Base-by-base conservation (phyloP, 2,329 filamentous ascomycete genomes). In the Botryotinia convoluta region DNA sequence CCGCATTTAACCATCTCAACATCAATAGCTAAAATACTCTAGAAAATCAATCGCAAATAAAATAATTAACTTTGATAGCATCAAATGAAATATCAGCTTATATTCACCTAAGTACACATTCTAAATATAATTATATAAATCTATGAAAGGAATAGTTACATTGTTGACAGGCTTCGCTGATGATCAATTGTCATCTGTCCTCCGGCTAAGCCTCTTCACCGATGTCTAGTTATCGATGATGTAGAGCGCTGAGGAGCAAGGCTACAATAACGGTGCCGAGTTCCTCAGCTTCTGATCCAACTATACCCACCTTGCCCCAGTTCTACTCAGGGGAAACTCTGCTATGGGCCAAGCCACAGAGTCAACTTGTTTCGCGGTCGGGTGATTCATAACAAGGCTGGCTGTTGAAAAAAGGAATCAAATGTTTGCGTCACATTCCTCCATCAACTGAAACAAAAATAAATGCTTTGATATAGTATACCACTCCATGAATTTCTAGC, bases 341-440 rank as follows among this genome's bases (percentile, higher is more conserved):
- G 54, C 5, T 3, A 32, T 57, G 48, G 32, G 45, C 14, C 37
- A 32, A 67, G 69, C 32, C 45, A 54, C 35, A 20, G n/a, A 35
- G 60, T 35, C 37, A 42, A 71, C 29, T 44, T 39, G 45, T 44
- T n/a, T 60, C 35, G 35, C 10, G 14, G 61, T 72, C 60, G 44
- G 32, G 60, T 63, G 69, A 71, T 64, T 32, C 44, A 63, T 39
- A 48, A 57, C 45, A n/a, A 71, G 59, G 44, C 44, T 71, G 35
- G 60, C n/a, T n/a, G 68, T 54, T 61, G 68, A n/a, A 37, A 26
- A 57, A 63, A 14, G n/a, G 35, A n/a, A 59, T 35, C 35, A 54
- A 54, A 39, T 67, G n/a, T 71, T 29, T 29, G 45, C n/a, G 69
- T 71, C 69, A 71, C 69, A 65, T 71, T 72, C 61, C 70, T 72